These are phyloP conservation scores for Fusarium pseudoanthophilum DNA, from an alignment of 2,329 filamentous ascomycete species.

Conservation along the genomic window DNA sequence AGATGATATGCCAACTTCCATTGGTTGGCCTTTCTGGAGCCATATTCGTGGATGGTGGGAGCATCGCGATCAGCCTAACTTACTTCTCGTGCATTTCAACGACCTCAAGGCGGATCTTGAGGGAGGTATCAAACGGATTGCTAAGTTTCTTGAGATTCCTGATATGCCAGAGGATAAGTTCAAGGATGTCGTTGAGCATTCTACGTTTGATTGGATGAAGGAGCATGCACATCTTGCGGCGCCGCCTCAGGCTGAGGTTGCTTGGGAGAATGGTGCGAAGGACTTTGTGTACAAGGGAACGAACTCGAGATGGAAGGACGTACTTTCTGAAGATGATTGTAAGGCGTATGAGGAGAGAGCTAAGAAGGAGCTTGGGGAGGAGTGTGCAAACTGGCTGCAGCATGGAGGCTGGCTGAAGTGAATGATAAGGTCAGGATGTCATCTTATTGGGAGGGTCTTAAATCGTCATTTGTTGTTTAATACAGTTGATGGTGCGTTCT, in stretches of 20 bases:
- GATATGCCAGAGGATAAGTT: conserved; percentile 8
- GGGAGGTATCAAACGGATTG: neutral
- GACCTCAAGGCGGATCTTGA: conserved; percentile 13
- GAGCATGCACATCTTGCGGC: neutral
- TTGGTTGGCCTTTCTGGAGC: conserved; percentile 19
- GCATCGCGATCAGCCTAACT: neutral
- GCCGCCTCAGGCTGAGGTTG: neutral
- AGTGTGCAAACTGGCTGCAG: neutral
- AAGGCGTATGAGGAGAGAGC: neutral
- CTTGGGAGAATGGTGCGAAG: conserved; percentile 4
- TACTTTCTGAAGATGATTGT: neutral
- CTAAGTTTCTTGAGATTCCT: neutral
- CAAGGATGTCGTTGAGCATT: neutral
- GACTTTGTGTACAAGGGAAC: conserved; percentile 15
- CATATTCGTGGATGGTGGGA: conserved; percentile 22
- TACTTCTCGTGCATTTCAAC: conserved; percentile 5
- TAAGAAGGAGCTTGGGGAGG: neutral
- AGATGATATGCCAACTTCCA: neutral
- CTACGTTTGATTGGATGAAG: conserved; percentile 24
- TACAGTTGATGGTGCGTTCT: too few species aligned
- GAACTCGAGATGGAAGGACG: neutral
- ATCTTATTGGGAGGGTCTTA: too few species aligned
- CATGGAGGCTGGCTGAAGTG: neutral
- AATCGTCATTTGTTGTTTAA: too few species aligned
- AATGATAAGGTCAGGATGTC: too few species aligned